Evolutionary conservation across 176 grass and related monocot genomes (phyloP).

Genomic region (Aegilops umbellulata): DNA sequence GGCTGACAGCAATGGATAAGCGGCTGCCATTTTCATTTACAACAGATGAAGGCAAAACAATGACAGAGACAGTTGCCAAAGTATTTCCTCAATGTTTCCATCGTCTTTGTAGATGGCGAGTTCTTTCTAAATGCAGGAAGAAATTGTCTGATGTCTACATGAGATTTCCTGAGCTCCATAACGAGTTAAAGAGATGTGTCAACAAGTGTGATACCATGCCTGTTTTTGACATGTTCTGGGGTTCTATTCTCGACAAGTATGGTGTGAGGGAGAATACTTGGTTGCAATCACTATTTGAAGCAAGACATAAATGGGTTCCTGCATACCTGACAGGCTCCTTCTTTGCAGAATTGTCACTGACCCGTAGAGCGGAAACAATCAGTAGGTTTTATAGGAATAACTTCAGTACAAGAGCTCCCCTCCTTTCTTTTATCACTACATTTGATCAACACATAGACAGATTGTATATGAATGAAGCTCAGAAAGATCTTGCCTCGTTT

Average conservation of each 20-base stretch:
- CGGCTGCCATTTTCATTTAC: constrained; percentile 65
- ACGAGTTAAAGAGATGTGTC: constrained; percentile 71
- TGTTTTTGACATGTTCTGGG: constrained; percentile 78
- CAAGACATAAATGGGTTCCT: constrained; percentile 79
- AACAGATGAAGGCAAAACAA: constrained; percentile 77
- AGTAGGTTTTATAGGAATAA: constrained; percentile 63
- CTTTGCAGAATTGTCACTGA: constrained; percentile 74
- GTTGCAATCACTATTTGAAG: constrained; percentile 65
- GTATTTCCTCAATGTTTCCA: constrained; percentile 81
- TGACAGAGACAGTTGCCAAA: constrained; percentile 59
- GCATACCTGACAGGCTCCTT: constrained; percentile 74
- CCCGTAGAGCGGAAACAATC: constrained; percentile 51
- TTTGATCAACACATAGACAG: constrained; percentile 68
- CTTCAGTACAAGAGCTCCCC: constrained; percentile 47
- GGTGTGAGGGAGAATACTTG: constrained; percentile 67
- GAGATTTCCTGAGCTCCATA: constrained; percentile 64
- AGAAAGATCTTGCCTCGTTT: constrained; percentile 52
- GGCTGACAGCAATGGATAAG: constrained; percentile 76
- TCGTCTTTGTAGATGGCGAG: constrained; percentile 88
- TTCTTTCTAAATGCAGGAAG: constrained; percentile 92
- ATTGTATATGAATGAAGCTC: constrained; percentile 53
- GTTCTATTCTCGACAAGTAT: constrained; percentile 79
- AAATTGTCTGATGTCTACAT: constrained; percentile 70
- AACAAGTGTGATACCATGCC: constrained; percentile 56
- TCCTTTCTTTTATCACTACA: constrained; percentile 61